phyloP scores from a whole-genome alignment of 768 basidiomycete species.

The Guyanaporus albipodus region DNA sequence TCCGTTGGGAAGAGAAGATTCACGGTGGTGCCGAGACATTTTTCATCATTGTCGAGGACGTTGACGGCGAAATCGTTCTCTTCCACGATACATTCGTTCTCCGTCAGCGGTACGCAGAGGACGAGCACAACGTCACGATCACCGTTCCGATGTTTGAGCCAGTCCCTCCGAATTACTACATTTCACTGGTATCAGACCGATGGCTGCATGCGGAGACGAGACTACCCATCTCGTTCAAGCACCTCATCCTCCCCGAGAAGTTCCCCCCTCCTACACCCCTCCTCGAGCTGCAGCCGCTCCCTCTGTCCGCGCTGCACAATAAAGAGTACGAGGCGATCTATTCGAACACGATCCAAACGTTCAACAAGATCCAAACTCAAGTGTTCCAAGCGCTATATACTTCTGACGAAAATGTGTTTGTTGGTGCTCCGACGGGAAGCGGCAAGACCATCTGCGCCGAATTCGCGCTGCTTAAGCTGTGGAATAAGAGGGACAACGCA shows the following conservation, averaged over 20 bases:
- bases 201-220: conserved; percentile 96
- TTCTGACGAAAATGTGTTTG: conserved; percentile 93
- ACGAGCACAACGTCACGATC: conserved; percentile 91
- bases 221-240: conserved; percentile 95
- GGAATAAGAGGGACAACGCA: conserved; percentile 80
- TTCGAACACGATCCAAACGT: conserved; percentile 70
- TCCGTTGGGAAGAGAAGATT: conserved; percentile 95
- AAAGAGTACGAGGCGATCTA: conserved; percentile 89
- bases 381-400: conserved; percentile 98
- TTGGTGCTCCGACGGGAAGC: conserved; percentile 94
- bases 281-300: conserved; percentile 87
- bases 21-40: conserved; percentile 89
- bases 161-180: conserved; percentile 97
- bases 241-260: conserved; percentile 94
- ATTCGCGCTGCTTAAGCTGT: conserved; percentile 90
- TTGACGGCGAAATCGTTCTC: conserved; percentile 94
- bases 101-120: conserved; percentile 85
- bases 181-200: conserved; percentile 89
- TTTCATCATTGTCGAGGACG: conserved; percentile 92
- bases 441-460: conserved; percentile 98
- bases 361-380: conserved; percentile 99
- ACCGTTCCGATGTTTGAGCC: conserved; percentile 97
- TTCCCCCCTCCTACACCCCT: conserved; percentile 92
- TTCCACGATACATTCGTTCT: conserved; percentile 94
- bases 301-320: conserved; percentile 89